Percentiles rank a stretch among this genome's conserved stretches.
Evolutionary conservation across 2,329 filamentous ascomycete species (phyloP).

Genomic region (Sclerotiophoma versabilis): DNA sequence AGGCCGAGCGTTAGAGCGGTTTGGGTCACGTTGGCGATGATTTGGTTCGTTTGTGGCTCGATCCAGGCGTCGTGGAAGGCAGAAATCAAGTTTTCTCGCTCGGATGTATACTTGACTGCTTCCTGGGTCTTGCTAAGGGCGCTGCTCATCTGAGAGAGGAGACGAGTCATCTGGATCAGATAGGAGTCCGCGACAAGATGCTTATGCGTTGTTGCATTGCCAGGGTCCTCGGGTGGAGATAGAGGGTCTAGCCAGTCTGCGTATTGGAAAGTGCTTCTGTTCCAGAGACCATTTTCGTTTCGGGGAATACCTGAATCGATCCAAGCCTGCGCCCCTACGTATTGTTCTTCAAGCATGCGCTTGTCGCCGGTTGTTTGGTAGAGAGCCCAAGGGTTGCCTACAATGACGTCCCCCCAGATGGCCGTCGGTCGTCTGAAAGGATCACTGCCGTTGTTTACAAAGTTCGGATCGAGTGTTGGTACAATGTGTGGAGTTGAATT

Average conservation of each 20-base stretch:
- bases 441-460: slow-evolving; percentile 7
- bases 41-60: slow-evolving; percentile 13
- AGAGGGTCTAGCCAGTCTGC: slow-evolving; percentile 54
- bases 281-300: slow-evolving; percentile 46
- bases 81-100: slow-evolving; percentile 20
- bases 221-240: slow-evolving; percentile 46
- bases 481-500: not conserved
- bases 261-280: slow-evolving; percentile 44
- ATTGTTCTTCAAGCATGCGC: slow-evolving; percentile 46
- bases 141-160: slow-evolving; percentile 39
- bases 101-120: slow-evolving; percentile 26
- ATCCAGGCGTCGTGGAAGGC: slow-evolving; percentile 37
- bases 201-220: slow-evolving; percentile 42
- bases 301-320: slow-evolving; percentile 46
- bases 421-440: slow-evolving; percentile 35
- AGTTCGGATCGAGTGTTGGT: not conserved
- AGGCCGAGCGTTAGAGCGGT: slow-evolving; percentile 31
- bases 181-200: slow-evolving; percentile 51
- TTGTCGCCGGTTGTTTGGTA: slow-evolving; percentile 47
- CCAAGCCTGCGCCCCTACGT: slow-evolving; percentile 47
- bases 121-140: slow-evolving; percentile 31
- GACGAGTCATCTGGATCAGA: slow-evolving; percentile 44
- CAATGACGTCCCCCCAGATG: slow-evolving; percentile 51
- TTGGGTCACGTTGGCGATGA: slow-evolving; percentile 29
- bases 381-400: slow-evolving; percentile 48